Conservation (phyloP, 371 early-diverging fungal genomes). For the Syncephalastrum contaminatum region DNA sequence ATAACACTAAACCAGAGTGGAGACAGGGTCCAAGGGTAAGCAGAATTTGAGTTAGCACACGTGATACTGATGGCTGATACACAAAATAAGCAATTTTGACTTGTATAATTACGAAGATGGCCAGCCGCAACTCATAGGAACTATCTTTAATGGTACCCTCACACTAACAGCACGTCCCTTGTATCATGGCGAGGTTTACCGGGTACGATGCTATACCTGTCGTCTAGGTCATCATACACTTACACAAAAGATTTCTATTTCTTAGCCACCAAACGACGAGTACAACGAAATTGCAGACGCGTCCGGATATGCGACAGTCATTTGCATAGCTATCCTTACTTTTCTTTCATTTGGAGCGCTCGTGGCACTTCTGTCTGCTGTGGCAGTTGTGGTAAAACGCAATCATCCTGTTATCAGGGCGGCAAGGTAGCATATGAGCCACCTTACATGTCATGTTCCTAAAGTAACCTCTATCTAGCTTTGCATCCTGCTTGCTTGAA, state of each 20-base stretch:
- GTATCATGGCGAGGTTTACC: slow-evolving; percentile 21
- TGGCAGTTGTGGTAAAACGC: slow-evolving; percentile 34
- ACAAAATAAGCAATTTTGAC: slow-evolving; percentile 48
- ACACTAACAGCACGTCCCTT: slow-evolving; percentile 48
- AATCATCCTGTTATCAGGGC: slow-evolving; percentile 45
- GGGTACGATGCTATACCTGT: no score
- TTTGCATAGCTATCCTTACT: slow-evolving; percentile 40
- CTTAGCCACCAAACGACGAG: no score
- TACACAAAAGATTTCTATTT: no score
- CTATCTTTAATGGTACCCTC: slow-evolving; percentile 45
- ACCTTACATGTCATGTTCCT: background rate
- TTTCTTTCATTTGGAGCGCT: slow-evolving; percentile 43
- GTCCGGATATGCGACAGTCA: slow-evolving; percentile 26
- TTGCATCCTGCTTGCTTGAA: slow-evolving; percentile 50
- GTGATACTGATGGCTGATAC: background rate
- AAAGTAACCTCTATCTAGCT: slow-evolving; percentile 19
- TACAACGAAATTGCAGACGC: no score
- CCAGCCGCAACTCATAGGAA: slow-evolving; percentile 38
- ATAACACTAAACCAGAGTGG: slow-evolving; percentile 56
- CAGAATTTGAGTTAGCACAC: background rate
- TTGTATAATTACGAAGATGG: slow-evolving; percentile 53
- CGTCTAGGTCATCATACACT: no score
- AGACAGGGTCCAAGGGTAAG: slow-evolving; percentile 46
- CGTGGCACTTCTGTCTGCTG: slow-evolving; percentile 24
- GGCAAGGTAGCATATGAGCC: slow-evolving; percentile 36